Evolutionary conservation across 2,329 filamentous ascomycete species (phyloP), one percentile per base, ranked within the genome.

Genomic region (Fusarium sp.): DNA sequence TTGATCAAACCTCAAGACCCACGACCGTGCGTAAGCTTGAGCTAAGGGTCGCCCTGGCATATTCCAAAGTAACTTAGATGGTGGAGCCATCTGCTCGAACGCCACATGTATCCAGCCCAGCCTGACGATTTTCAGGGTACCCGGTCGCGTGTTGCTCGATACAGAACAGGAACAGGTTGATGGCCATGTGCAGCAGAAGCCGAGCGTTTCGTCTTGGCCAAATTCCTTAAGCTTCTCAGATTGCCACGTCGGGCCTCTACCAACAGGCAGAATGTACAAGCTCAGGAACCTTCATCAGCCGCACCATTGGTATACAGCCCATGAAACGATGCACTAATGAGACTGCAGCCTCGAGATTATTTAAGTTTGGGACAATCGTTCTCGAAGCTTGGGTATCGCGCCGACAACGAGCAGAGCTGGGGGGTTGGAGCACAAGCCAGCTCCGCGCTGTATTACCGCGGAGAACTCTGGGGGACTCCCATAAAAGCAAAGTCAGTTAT

Each of bases 31-130:
- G 52, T 66, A 59, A 58, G 64, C 59, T 56, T 46, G 43, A 55
- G 57, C 69, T 62, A 65, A 63, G 59, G 62, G 63, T 52, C 40
- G 55, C 48, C 71, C 70, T 71, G 66, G 57, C 56, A 55, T 52
- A 20, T 57, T 44, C 60, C 34, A 62, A 68, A 56, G 62, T 67
- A 62, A 47, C 59, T 50, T 67, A 64, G 62, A 56, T 40, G 50
- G 65, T 59, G 69, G 69, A 65, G 54, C 53, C 66, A 70, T 69
- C 53, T 73, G 65, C 50, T 68, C 60, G 56, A 68, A 67, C 66
- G 65, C 64, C 68, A 65, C 67, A 69, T 71, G 52, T 61, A 59
- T 70, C 65, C 62, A 68, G 64, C 71, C 53, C 62, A 62, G 55
- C 60, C 67, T 38, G 56, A 68, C 55, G 51, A 58, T 65, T 73